Evolutionary conservation across 73 alveolate genomes (phyloP).

Genomic region (Chromera velia): DNA sequence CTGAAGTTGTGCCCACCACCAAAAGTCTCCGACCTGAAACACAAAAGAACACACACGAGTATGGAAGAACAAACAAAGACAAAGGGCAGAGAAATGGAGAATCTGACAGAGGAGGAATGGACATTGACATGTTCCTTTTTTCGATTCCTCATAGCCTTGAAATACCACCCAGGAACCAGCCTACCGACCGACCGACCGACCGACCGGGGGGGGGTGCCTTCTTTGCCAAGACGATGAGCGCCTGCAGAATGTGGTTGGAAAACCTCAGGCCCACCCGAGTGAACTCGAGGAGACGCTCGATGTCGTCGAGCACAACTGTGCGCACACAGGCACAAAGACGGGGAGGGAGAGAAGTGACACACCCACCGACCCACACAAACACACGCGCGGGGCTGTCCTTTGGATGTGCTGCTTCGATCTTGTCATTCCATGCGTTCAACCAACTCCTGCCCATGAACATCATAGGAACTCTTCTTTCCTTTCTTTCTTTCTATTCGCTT

Average conservation of each 20-base stretch:
- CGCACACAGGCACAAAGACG: no score
- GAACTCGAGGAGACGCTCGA: conserved; percentile 95
- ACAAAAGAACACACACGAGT: not conserved
- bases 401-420: no score
- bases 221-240: conserved; percentile 85
- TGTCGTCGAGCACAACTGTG: conserved; percentile 90
- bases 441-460: no score
- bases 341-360: no score
- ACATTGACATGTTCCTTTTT: not conserved
- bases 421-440: no score
- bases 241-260: conserved; percentile 86
- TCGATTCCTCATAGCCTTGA: not conserved
- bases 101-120: no score
- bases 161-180: not conserved
- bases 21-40: conserved; percentile 68
- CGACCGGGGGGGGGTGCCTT: conserved; percentile 83
- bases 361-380: not conserved
- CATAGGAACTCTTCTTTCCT: no score
- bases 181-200: not conserved
- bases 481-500: no score
- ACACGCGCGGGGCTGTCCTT: no score
- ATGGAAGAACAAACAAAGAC: not conserved
- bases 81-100: not conserved
- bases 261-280: conserved; percentile 98
- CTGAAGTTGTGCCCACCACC: conserved; percentile 91